Conservation (phyloP, 257 asterid genomes). For the Cynanchum wilfordii region DNA sequence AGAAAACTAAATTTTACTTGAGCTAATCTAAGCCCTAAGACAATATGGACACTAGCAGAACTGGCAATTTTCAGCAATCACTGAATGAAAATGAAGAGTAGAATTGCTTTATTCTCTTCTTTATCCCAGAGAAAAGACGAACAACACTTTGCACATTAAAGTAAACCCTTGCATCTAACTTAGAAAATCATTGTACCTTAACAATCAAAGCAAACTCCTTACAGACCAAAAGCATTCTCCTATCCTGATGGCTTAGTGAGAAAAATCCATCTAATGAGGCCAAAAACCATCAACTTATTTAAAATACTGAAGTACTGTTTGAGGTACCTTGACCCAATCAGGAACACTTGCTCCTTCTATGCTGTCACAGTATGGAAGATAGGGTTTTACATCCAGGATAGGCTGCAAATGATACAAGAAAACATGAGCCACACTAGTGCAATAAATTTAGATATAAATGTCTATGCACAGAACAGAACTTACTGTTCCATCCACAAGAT, state of each 20-base stretch:
- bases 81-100: background rate
- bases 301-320: background rate
- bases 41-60: background rate
- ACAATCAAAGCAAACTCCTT: background rate
- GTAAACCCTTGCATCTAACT: background rate
- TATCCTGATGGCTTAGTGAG: background rate
- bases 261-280: background rate
- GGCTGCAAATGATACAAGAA: conserved; percentile 49
- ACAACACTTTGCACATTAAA: background rate
- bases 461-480: conserved; percentile 19
- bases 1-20: background rate
- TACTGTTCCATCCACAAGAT: conserved; percentile 96
- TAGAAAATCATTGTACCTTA: background rate
- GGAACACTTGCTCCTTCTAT: conserved; percentile 70
- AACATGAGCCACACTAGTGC: background rate
- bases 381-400: conserved; percentile 92
- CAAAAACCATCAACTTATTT: background rate
- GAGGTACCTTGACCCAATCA: conserved; percentile 79
- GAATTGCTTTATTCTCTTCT: background rate
- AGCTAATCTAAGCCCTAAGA: background rate
- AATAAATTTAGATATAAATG: background rate
- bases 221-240: background rate
- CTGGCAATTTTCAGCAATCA: background rate
- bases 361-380: conserved; percentile 90
- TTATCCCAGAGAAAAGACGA: background rate